Conservation (phyloP, 169 alveolate genomes). For the Plasmodium relictum region DNA sequence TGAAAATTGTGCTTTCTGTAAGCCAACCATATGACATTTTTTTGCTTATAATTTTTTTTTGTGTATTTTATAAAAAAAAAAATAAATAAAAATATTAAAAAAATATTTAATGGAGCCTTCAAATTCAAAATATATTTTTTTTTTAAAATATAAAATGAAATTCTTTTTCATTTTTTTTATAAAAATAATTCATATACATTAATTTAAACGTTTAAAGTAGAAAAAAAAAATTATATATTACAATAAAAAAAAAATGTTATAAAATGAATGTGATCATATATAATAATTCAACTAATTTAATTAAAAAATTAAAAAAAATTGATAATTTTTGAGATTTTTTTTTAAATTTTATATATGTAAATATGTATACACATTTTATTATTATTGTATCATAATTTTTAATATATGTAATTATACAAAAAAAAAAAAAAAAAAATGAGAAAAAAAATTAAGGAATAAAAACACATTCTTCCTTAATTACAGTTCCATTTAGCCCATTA, state of each 20-base stretch:
- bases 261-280: background rate
- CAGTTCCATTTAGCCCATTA: constrained; percentile 26
- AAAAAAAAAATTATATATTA: no score
- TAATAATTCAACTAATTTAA: background rate
- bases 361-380: background rate
- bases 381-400: background rate
- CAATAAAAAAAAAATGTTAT: no score
- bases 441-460: constrained; percentile 3
- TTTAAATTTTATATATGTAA: background rate
- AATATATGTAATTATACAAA: constrained; percentile 16
- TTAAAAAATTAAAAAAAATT: background rate
- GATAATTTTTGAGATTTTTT: no score
- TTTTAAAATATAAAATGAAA: background rate
- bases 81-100: background rate
- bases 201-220: no score
- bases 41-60: constrained; percentile 13
- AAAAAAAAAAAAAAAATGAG: constrained; percentile 7
- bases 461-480: constrained; percentile 55
- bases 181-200: no score
- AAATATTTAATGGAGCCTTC: background rate
- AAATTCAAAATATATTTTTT: background rate
- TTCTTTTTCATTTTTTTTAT: background rate
- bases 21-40: constrained; percentile 77
- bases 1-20: constrained; percentile 66
- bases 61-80: background rate